Conservation (phyloP, 805 yeast species). For the Saccharomyces jurei region DNA sequence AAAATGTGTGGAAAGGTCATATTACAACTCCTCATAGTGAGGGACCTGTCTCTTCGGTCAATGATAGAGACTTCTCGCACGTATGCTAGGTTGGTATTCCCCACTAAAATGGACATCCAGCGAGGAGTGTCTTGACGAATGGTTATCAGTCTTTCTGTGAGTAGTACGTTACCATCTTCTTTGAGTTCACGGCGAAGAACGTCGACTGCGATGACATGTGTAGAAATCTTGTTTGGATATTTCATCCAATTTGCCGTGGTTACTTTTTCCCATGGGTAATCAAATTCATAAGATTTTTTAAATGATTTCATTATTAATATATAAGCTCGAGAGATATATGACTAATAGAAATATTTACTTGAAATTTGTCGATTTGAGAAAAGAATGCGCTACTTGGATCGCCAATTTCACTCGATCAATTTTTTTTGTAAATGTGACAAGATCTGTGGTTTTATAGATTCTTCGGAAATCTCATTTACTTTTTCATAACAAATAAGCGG, state of each 20-base stretch:
- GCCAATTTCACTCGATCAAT: slow-evolving; percentile 1
- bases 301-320: slow-evolving; percentile 62
- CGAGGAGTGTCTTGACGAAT: slow-evolving; percentile 79
- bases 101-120: slow-evolving; percentile 70
- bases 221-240: slow-evolving; percentile 85
- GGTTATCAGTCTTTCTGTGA: slow-evolving; percentile 81
- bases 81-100: slow-evolving; percentile 63
- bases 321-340: not conserved
- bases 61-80: slow-evolving; percentile 87
- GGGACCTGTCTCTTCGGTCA: slow-evolving; percentile 52
- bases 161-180: slow-evolving; percentile 43
- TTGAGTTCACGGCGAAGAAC: slow-evolving; percentile 67
- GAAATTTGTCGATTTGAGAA: not conserved
- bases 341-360: not conserved
- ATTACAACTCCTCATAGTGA: slow-evolving; percentile 76
- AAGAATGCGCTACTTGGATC: not conserved
- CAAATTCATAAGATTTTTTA: slow-evolving; percentile 57
- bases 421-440: not conserved
- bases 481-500: not conserved
- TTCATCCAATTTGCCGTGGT: slow-evolving; percentile 95
- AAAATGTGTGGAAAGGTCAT: slow-evolving; percentile 70
- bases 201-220: slow-evolving; percentile 92
- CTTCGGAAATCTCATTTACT: not conserved
- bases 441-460: not conserved
- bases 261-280: slow-evolving; percentile 88